Evolutionary conservation across 306 rosid genomes (phyloP).

Genomic region (Glycine tomentella): DNA sequence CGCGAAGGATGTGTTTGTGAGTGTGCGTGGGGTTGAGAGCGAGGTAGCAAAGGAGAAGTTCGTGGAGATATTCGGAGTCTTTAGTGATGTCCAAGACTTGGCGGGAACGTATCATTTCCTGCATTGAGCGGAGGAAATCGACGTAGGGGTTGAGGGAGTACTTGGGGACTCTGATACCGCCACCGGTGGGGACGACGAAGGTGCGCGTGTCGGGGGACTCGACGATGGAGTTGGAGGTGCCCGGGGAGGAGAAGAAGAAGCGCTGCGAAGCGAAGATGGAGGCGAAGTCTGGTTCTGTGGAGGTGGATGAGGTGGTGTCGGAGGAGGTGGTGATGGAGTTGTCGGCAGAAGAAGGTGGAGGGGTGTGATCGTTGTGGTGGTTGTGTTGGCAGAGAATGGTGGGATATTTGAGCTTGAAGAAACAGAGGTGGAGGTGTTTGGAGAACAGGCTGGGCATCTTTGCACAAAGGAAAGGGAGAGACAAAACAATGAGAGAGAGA

Average conservation of each 20-base stretch:
- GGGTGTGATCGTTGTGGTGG: conserved; percentile 16
- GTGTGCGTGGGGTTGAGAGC: conserved; percentile 71
- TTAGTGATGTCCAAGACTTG: conserved; percentile 47
- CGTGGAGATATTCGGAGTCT: conserved; percentile 76
- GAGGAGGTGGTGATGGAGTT: conserved; percentile 44
- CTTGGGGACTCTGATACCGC: conserved; percentile 66
- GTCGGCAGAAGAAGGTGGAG: conserved; percentile 40
- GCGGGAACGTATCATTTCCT: conserved; percentile 79
- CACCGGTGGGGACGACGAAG: background rate
- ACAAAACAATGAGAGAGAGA: background rate
- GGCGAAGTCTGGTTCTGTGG: conserved; percentile 67
- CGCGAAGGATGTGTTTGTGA: conserved; percentile 77
- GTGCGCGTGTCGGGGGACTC: conserved; percentile 59
- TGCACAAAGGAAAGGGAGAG: background rate
- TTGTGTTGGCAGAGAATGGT: conserved; percentile 53
- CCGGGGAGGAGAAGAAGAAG: conserved; percentile 95
- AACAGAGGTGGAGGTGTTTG: conserved; percentile 68
- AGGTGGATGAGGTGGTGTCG: conserved; percentile 8
- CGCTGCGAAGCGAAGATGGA: conserved; percentile 75
- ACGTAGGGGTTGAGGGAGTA: conserved; percentile 72
- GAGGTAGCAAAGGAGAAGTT: conserved; percentile 86
- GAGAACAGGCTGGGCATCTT: conserved; percentile 62
- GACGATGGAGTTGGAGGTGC: conserved; percentile 81
- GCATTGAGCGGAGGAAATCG: conserved; percentile 85
- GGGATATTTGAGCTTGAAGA: conserved; percentile 73